These are phyloP conservation scores for Mrakia frigida DNA, from an alignment of 768 basidiomycete species.

Conservation along the genomic window DNA sequence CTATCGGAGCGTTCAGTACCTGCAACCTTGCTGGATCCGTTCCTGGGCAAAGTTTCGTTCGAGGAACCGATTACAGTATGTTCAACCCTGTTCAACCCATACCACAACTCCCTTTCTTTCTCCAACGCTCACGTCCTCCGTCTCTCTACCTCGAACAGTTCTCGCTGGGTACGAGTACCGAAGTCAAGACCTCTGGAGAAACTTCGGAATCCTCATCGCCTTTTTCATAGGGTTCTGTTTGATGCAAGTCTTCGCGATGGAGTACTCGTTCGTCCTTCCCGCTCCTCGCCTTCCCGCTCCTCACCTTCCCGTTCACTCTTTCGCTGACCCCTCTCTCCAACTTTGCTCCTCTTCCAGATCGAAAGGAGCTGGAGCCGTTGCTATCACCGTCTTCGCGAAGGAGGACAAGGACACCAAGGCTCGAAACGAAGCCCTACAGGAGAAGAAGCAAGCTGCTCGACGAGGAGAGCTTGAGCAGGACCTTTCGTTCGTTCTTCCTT, in stretches of 20 bases:
- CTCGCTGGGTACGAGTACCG: constrained; percentile 29
- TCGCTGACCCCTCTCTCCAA: constrained; percentile 13
- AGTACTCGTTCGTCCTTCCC: too few relatives aligned
- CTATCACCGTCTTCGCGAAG: constrained; percentile 38
- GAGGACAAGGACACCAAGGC: constrained; percentile 39
- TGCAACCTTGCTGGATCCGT: constrained; percentile 37
- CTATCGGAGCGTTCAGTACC: constrained; percentile 35
- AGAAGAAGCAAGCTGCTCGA: constrained; percentile 34
- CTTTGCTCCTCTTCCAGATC: too few relatives aligned
- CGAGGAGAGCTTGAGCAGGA: constrained; percentile 34
- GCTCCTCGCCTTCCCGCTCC: constrained; percentile 29
- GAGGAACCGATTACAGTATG: constrained; percentile 1
- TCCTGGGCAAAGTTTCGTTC: constrained; percentile 24
- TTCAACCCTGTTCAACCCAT: too few relatives aligned
- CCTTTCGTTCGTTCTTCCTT: constrained; percentile 10
- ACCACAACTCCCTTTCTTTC: too few relatives aligned
- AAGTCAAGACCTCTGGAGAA: constrained; percentile 38
- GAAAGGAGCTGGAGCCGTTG: too few relatives aligned
- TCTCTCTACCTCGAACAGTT: constrained; percentile 34
- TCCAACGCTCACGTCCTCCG: too few relatives aligned
- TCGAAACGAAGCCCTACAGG: constrained; percentile 36
- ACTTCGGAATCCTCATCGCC: constrained; percentile 41
- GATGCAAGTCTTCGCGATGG: too few relatives aligned
- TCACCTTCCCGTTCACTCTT: too few relatives aligned
- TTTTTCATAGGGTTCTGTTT: too few relatives aligned